A percentile compares a stretch with the other conserved stretches of the same genome.
Conservation (phyloP, 129 eudicot genomes). For the Flaveria ramosissima region DNA sequence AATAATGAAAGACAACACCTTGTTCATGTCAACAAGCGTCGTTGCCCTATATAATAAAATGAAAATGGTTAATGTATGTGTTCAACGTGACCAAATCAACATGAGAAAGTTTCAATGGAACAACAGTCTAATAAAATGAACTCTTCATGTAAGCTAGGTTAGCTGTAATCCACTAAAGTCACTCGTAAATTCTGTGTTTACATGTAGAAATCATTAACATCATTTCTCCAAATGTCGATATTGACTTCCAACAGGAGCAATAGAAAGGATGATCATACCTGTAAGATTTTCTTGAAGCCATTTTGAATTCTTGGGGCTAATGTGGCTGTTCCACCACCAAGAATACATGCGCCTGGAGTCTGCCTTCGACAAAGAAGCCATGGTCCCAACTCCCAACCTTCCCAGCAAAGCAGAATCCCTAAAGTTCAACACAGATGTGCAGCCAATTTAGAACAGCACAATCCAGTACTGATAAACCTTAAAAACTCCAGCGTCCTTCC, state of each 20-base stretch:
- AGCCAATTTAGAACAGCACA: not conserved
- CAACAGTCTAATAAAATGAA: not conserved
- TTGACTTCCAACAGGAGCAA: conserved; percentile 1
- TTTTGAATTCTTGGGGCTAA: conserved; percentile 86
- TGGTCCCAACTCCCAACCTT: conserved; percentile 27
- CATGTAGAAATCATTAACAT: conserved; percentile 1
- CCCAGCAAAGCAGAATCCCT: not conserved
- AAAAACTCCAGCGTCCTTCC: conserved; percentile 4
- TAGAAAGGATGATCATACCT: conserved; percentile 39
- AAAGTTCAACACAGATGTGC: conserved; percentile 12
- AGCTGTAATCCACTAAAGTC: not conserved
- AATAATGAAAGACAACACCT: not conserved
- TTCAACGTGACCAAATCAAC: not conserved
- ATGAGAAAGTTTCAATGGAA: not conserved
- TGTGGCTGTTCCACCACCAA: conserved; percentile 98
- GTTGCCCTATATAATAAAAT: not conserved
- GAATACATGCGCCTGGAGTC: conserved; percentile 71
- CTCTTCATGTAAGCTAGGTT: not conserved
- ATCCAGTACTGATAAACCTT: not conserved
- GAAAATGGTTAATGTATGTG: not conserved
- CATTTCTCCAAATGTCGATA: not conserved
- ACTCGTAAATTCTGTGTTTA: not conserved
- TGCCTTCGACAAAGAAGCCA: conserved; percentile 54
- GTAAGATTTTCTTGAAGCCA: conserved; percentile 93
- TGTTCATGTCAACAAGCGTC: not conserved